Evolutionary conservation across 331 rosid species (phyloP).

Genomic region (Pyracantha coccinea): DNA sequence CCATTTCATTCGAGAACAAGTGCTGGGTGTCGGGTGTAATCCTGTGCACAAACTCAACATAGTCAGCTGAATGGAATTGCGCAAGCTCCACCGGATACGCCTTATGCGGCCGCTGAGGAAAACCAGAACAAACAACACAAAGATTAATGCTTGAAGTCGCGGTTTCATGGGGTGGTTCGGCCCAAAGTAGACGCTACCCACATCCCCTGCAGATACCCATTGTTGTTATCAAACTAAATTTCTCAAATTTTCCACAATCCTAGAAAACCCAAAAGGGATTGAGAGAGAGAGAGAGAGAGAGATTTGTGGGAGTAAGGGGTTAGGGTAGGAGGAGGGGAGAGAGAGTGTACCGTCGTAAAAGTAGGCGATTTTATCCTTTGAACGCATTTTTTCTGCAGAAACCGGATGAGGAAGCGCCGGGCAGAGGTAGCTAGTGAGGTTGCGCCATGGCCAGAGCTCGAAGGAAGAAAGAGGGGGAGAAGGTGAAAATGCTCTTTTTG

Average conservation of each 20-base stretch:
- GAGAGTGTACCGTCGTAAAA: conserved; percentile 67
- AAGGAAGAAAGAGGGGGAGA: not conserved
- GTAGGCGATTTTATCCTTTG: conserved; percentile 84
- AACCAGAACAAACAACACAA: not conserved
- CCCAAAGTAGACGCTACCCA: conserved; percentile 92
- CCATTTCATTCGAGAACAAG: conserved; percentile 66
- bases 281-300: not conserved
- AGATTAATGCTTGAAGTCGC: conserved; percentile 13
- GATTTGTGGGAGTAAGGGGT: not conserved
- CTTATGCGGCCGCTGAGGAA: conserved; percentile 90
- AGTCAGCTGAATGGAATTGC: conserved; percentile 90
- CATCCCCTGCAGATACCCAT: conserved; percentile 65
- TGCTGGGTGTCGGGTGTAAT: conserved; percentile 83
- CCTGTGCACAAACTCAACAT: conserved; percentile 91
- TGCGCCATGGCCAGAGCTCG: conserved; percentile 22
- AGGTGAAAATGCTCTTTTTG: not conserved
- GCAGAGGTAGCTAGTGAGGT: conserved; percentile 3
- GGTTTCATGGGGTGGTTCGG: conserved; percentile 99
- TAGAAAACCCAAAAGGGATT: not conserved
- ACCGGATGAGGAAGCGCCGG: not conserved
- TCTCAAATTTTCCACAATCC: not conserved
- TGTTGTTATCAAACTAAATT: not conserved
- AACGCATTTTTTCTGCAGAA: conserved; percentile 44
- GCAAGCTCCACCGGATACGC: conserved; percentile 99
- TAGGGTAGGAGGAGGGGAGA: not conserved